Evolutionary conservation across 345 rosid species (phyloP).

Genomic region (Clausena lansium): DNA sequence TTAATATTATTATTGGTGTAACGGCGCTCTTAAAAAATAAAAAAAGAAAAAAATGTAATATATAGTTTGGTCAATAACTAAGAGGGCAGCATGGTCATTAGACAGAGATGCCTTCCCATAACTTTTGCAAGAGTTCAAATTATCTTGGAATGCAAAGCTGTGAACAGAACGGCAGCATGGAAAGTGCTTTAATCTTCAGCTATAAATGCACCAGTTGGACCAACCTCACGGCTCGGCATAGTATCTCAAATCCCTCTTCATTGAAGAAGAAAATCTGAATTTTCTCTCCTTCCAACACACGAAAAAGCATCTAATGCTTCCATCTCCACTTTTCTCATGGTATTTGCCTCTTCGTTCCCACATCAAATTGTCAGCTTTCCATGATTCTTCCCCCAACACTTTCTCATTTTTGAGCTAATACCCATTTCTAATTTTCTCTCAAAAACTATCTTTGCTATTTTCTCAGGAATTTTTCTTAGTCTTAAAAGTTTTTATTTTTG

Average conservation of each 20-base stretch:
- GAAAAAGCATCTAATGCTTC: not conserved
- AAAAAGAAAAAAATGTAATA: no score
- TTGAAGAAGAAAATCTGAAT: not conserved
- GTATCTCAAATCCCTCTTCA: not conserved
- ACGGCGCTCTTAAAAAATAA: no score
- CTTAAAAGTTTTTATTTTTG: not conserved
- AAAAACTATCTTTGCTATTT: not conserved
- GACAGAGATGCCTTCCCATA: not conserved
- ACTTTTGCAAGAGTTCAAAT: constrained; percentile 1
- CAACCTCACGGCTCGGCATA: not conserved
- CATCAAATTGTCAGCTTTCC: not conserved
- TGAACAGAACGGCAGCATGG: not conserved
- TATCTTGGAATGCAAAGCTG: constrained; percentile 13
- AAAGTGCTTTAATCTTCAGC: constrained; percentile 18
- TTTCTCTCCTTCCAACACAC: not conserved
- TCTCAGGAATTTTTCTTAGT: not conserved
- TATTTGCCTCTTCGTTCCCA: not conserved
- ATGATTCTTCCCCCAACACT: not conserved
- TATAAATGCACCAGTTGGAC: constrained; percentile 39
- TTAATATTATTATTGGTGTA: not conserved
- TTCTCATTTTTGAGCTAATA: not conserved
- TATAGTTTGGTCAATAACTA: not conserved
- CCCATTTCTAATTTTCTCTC: not conserved
- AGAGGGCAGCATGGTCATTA: constrained; percentile 21
- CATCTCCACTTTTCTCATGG: not conserved